Evolutionary conservation across 345 rosid species (phyloP), one percentile per base, ranked within the genome.

Genomic region (Luvunga scandens): DNA sequence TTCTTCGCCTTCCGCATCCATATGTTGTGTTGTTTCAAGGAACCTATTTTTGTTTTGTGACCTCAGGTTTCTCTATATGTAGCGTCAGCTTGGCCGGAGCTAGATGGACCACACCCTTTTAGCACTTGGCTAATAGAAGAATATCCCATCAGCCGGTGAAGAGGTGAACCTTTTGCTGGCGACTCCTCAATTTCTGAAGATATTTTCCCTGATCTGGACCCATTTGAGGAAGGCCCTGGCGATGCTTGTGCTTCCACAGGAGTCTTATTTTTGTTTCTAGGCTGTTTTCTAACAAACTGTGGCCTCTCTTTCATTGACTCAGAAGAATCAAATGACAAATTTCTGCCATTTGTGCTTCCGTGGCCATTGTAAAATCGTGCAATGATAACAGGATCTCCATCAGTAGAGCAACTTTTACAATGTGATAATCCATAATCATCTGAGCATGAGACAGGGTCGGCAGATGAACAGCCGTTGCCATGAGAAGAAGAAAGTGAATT

Each of bases 131-230:
- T 85, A n/a, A 86, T 83, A 9, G 99, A 90, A 78, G 93, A 82
- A 84, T 92, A 95, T 59, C 99, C 98, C 97, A 95, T 91, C 53
- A 95, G 89, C 74, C 75, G 81, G 81, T 95, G 99, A 77, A 95
- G 96, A 4, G 90, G 94, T 10, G 91, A 91, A 77, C 89, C 85
- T 67, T 80, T 77, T 65, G 78, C 85, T 62, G 81, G 81, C 71
- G 75, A 61, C 79, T 86, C 87, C 78, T 87, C 85, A 61, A 61
- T 83, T 77, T 86, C 91, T 18, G 91, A 76, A 67, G 84, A 77
- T 39, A 24, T 76, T 31, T 62, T 87, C 79, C 84, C 83, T 4
- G 83, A 48, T 56, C 63, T 67, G 79, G 83, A 78, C 28, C 33
- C 60, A 61, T 75, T 76, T 34, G 79, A 83, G 36, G 85, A 82